These are phyloP conservation scores for Aspergillus cristatus DNA, from an alignment of 495 filamentous ascomycete genomes.

Conservation along the genomic window DNA sequence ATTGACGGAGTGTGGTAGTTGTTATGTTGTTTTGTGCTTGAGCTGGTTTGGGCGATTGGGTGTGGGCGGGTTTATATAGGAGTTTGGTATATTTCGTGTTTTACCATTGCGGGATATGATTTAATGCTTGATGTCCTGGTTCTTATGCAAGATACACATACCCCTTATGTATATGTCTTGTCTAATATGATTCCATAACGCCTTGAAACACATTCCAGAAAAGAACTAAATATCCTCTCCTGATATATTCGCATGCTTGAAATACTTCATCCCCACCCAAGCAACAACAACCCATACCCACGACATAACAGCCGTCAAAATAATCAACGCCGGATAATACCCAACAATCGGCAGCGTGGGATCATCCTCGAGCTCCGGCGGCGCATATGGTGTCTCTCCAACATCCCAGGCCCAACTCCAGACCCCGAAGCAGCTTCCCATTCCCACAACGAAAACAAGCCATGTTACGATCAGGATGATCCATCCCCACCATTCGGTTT, in stretches of 20 bases:
- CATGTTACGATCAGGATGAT: slow-evolving; percentile 82
- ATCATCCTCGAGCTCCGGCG: slow-evolving; percentile 87
- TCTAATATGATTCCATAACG: too few species aligned
- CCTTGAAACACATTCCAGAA: too few species aligned
- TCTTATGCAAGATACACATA: too few species aligned
- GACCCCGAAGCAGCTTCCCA: slow-evolving; percentile 92
- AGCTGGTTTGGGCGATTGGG: background rate
- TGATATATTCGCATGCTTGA: slow-evolving; percentile 86
- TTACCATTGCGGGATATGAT: too few species aligned
- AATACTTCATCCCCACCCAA: slow-evolving; percentile 99
- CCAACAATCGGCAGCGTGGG: slow-evolving; percentile 88
- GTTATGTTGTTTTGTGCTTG: background rate
- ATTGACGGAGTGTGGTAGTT: slow-evolving; percentile 4
- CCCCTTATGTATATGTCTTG: too few species aligned
- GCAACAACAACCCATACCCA: slow-evolving; percentile 98
- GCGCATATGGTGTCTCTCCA: slow-evolving; percentile 88
- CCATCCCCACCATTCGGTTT: slow-evolving; percentile 97
- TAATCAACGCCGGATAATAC: slow-evolving; percentile 91
- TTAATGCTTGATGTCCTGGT: too few species aligned
- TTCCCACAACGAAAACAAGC: slow-evolving; percentile 89
- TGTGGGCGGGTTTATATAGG: too few species aligned
- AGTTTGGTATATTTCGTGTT: too few species aligned
- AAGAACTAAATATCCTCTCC: slow-evolving; percentile 41
- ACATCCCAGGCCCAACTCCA: slow-evolving; percentile 99
- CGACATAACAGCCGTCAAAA: slow-evolving; percentile 88